Base-by-base conservation (phyloP, 106 monocot genomes). In the Apostasia shenzhenica region DNA sequence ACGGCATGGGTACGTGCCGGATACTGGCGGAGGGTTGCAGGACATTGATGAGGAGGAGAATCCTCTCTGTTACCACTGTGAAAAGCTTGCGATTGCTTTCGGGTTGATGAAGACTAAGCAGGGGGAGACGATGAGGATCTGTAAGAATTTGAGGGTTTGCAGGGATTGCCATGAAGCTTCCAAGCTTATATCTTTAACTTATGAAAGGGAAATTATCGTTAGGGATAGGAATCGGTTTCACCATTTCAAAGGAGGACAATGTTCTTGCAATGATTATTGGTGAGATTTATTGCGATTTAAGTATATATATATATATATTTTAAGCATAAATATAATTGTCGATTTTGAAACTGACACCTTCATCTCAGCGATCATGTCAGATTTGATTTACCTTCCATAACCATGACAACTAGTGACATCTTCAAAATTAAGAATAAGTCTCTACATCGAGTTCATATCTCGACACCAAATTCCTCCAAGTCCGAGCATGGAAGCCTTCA, bases 231-330 rank as follows among this genome's bases (percentile, higher is more conserved):
- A 72, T 45, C 70, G 94, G 5, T 91, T 94, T 71, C 91, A 94
- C 67, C 91, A 81, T 91, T 94, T 94, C 53, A 81, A 43, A 11
- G 77, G 57, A 13, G 91, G 91, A 10, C 48, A 66, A 40, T 91
- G 91, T 59, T 91, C 94, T 63, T 94, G 94, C 54, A 79, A 75
- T 37, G 87, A 94, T 75, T 94, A 83, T 38, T 88, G 94, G 94
- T 94, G 73, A 89, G 2, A 26, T 26, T 26, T 26, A 26, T 26
- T 26, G 26, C 26, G 26, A 26, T 26, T 26, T 26, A 26, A 26
- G 26, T 26, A 26, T 26, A 26, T 26, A 26, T 26, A 26, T 26
- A 26, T 26, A 26, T 26, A 26, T 26, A 26, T 26, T 0, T 26
- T 26, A 26, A 26, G 26, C 26, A 26, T 26, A 26, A 26, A 26